Conservation (phyloP, 495 filamentous ascomycete genomes). For the Trichocladium uniseriatum region DNA sequence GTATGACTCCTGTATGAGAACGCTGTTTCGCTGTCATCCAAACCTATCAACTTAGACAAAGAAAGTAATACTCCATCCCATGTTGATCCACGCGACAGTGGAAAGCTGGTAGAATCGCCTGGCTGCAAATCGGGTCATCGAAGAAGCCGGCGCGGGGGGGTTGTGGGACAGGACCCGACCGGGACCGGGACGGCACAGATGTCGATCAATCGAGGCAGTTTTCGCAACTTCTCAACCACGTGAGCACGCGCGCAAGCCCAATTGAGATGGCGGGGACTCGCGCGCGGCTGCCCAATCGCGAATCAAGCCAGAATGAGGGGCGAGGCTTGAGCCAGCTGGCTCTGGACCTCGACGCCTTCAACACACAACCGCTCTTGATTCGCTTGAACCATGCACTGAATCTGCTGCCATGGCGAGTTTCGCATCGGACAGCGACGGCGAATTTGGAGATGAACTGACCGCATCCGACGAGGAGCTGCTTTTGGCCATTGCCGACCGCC, state of each 20-base stretch:
- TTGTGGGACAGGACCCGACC: no score
- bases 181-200: no score
- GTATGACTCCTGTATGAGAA: no score
- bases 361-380: neutral
- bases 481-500: constrained; percentile 12
- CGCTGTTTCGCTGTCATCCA: no score
- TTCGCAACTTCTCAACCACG: neutral
- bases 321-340: neutral
- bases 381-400: neutral
- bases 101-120: no score
- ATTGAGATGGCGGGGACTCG: neutral
- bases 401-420: constrained; percentile 12
- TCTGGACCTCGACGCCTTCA: neutral
- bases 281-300: neutral
- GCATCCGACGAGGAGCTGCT: constrained; percentile 46
- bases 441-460: constrained; percentile 68
- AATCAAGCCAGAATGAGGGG: neutral
- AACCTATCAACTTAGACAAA: no score
- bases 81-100: no score
- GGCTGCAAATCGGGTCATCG: no score
- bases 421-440: constrained; percentile 34
- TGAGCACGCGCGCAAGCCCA: neutral
- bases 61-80: no score
- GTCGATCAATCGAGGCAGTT: no score
- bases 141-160: no score